Conservation (phyloP, 305 asterid species). For the Coffea humblotiana region DNA sequence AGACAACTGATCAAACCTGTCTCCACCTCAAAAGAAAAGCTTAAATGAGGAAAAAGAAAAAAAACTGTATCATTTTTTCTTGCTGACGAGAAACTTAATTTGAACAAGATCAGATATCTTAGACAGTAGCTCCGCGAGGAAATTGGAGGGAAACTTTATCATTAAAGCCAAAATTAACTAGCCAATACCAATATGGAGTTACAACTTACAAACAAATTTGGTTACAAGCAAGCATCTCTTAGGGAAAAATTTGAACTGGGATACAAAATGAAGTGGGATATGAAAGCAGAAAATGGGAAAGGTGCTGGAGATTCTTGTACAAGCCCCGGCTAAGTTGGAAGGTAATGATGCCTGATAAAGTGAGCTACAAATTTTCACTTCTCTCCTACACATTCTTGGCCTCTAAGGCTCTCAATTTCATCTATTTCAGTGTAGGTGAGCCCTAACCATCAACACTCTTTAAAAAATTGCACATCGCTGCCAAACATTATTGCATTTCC, state of each 20-base stretch:
- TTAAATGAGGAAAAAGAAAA: background rate
- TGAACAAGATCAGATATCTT: background rate
- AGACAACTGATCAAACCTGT: background rate
- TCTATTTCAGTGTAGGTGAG: conserved; percentile 25
- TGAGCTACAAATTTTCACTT: conserved; percentile 26
- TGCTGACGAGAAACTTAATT: background rate
- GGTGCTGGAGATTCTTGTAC: conserved; percentile 23
- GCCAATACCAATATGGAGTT: too few relatives aligned
- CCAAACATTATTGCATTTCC: background rate
- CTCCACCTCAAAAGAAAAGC: conserved; percentile 17
- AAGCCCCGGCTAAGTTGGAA: conserved; percentile 23
- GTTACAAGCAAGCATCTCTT: background rate
- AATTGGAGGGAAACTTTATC: background rate
- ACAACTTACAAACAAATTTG: background rate
- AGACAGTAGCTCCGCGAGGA: background rate
- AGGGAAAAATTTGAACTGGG: background rate
- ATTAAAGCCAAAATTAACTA: background rate
- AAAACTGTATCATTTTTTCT: conserved; percentile 1
- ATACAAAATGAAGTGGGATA: background rate
- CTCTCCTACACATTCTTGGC: conserved; percentile 36
- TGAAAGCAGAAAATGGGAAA: background rate
- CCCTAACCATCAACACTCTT: conserved; percentile 20
- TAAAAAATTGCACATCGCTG: background rate
- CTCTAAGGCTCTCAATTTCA: conserved; percentile 35
- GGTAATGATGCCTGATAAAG: conserved; percentile 28